Conservation (phyloP, 2,329 filamentous ascomycete genomes). For the Botrytis sinoallii region DNA sequence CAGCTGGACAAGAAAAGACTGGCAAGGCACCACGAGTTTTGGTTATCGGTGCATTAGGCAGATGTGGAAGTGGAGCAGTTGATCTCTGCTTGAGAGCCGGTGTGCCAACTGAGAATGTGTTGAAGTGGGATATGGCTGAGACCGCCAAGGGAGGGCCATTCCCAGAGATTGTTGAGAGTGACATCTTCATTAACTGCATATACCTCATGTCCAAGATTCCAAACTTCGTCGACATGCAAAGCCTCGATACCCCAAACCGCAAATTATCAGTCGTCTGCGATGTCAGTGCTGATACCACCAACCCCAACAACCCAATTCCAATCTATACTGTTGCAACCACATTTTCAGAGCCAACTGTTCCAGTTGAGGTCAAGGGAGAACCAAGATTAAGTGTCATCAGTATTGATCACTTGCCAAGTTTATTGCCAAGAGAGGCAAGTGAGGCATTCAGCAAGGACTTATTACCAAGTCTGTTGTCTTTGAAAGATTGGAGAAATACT, state of each 20-base stretch:
- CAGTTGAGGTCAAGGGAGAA: constrained; percentile 59
- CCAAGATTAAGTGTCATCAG: constrained; percentile 71
- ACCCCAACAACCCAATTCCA: constrained; percentile 65
- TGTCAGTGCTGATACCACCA: constrained; percentile 72
- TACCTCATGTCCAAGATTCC: constrained; percentile 78
- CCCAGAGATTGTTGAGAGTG: constrained; percentile 69
- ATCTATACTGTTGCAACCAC: constrained; percentile 84
- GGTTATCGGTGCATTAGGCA: constrained; percentile 79
- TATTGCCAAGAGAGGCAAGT: constrained; percentile 81
- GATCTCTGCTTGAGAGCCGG: constrained; percentile 75
- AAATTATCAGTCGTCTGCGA: constrained; percentile 79
- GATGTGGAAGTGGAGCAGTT: constrained; percentile 81
- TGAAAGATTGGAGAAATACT: constrained; percentile 71
- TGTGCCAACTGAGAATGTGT: constrained; percentile 64
- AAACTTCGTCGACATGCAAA: constrained; percentile 72
- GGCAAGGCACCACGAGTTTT: constrained; percentile 71
- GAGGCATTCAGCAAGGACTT: constrained; percentile 80
- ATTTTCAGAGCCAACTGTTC: constrained; percentile 82
- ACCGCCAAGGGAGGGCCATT: constrained; percentile 70
- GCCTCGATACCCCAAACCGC: constrained; percentile 64
- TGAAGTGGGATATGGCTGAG: constrained; percentile 73
- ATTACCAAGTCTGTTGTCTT: constrained; percentile 70
- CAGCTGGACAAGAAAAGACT: constrained; percentile 61
- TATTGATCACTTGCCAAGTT: constrained; percentile 80
- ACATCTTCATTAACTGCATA: constrained; percentile 85